Evolutionary conservation across 495 filamentous ascomycete genomes (phyloP).

Genomic region (Eremomyces bilateralis): DNA sequence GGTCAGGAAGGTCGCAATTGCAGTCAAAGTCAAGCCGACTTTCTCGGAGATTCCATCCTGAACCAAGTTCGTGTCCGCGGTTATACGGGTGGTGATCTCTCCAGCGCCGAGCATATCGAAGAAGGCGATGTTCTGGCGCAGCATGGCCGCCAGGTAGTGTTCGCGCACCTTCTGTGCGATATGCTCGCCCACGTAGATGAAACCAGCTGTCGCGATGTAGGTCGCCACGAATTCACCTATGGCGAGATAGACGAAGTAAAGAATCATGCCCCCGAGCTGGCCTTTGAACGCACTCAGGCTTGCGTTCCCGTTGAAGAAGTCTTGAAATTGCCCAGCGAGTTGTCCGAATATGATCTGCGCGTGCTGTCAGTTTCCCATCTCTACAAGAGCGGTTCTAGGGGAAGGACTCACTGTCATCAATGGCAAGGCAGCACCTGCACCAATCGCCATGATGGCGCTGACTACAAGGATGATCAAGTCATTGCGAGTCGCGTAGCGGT

Average conservation of each 20-base stretch:
- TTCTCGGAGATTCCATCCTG: constrained; percentile 83
- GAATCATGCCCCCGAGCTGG: constrained; percentile 39
- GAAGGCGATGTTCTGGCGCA: constrained; percentile 80
- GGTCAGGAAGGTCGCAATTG: constrained; percentile 57
- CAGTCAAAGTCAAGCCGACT: constrained; percentile 50
- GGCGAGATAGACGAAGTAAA: constrained; percentile 83
- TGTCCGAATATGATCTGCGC: constrained; percentile 46
- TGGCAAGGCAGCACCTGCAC: constrained; percentile 60
- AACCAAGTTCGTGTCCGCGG: constrained; percentile 70
- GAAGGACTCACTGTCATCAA: constrained; percentile 52
- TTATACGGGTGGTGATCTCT: constrained; percentile 84
- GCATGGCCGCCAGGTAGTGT: constrained; percentile 60
- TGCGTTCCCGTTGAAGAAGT: constrained; percentile 29
- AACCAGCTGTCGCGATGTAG: constrained; percentile 67
- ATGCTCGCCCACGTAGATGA: constrained; percentile 87
- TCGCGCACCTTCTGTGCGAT: constrained; percentile 67
- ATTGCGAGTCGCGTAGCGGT: constrained; percentile 54
- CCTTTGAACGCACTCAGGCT: constrained; percentile 31
- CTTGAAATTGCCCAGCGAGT: constrained; percentile 49
- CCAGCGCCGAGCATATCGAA: constrained; percentile 84
- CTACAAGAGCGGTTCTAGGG: too few species aligned
- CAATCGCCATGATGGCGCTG: constrained; percentile 44
- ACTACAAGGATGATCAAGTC: constrained; percentile 54
- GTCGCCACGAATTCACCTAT: constrained; percentile 65
- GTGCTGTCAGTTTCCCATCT: too few species aligned